These are phyloP conservation scores for Linaria vulgaris DNA, from an alignment of 257 asterid genomes.

Conservation along the genomic window DNA sequence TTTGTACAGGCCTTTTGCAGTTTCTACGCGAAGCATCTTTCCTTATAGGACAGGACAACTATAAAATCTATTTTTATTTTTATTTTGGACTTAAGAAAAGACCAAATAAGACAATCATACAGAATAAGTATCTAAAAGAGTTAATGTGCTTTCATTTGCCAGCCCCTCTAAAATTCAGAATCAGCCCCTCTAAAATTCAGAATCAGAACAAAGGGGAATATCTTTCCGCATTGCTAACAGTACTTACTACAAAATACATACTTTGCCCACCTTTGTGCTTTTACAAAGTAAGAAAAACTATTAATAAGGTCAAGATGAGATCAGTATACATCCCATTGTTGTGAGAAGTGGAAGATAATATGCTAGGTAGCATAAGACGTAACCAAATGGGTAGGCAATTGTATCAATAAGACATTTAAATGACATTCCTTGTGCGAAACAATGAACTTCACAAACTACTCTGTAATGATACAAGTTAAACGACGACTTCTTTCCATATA, in stretches of 20 bases:
- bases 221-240: neutral
- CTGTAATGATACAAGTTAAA: too few species aligned
- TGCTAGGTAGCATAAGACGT: neutral
- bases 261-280: neutral
- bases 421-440: too few species aligned
- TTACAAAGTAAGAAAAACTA: neutral
- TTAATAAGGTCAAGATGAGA: neutral
- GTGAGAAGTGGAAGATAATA: neutral
- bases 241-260: neutral
- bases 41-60: too few species aligned
- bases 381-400: too few species aligned
- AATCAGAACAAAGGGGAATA: neutral
- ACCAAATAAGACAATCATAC: neutral
- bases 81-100: too few species aligned
- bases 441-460: too few species aligned
- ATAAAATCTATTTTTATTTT: too few species aligned
- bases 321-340: neutral
- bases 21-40: conserved; percentile 25
- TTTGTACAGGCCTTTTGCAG: conserved; percentile 23
- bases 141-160: neutral
- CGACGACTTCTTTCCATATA: too few species aligned
- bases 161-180: neutral
- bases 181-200: too few species aligned
- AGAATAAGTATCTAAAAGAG: too few species aligned
- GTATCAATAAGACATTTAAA: too few species aligned